Base-by-base conservation (phyloP, 768 basidiomycete species). In the Hericium rajendrae region DNA sequence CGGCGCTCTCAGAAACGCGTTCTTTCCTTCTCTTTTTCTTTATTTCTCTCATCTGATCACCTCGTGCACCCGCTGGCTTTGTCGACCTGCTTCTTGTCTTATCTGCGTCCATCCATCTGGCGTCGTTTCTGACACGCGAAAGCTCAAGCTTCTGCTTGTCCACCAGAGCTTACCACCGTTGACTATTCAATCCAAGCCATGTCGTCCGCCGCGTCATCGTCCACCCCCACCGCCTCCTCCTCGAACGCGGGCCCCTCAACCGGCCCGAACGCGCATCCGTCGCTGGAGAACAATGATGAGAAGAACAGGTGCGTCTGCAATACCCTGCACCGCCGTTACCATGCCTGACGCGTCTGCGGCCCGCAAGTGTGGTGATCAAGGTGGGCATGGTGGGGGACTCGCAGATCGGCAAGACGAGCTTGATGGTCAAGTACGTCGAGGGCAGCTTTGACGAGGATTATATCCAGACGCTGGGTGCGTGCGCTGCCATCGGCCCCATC, bases 351-450 rank as follows among this genome's bases (percentile, higher is more conserved):
- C 43, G 46, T 59, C 26, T 43, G 48, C 56, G 48, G 46, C 32
- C 18, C 38, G 12, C 9, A 69, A 89, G 91, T 69, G 91, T 97
- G 65, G 93, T 95, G 54, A 90, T 97, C 72, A 97, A 99, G 73
- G 95, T 99, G 53, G 95, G 95, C 57, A 99, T 99, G 95, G 93
- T 99, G 50, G 97, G 97, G 52, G 95, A 99, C 77, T 94, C 93
- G 67, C 95, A 97, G 77, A 97, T 98, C 69, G 94, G 95, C 65
- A 97, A 98, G 81, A 98, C 95, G 62, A 93, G 91, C 73, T 78
- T 98, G 70, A 98, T 98, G 95, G 94, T 98, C 73, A 97, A 97
- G 76, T 98, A 98, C 68, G 94, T 97, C 59, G 95, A 99, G 76
- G 95, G 95, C 54, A 92, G 88, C 73, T 97, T 95, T 72, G 94